Base-by-base conservation (phyloP, 192 early-diverging fungal species). In the Spinellus fusiger region DNA sequence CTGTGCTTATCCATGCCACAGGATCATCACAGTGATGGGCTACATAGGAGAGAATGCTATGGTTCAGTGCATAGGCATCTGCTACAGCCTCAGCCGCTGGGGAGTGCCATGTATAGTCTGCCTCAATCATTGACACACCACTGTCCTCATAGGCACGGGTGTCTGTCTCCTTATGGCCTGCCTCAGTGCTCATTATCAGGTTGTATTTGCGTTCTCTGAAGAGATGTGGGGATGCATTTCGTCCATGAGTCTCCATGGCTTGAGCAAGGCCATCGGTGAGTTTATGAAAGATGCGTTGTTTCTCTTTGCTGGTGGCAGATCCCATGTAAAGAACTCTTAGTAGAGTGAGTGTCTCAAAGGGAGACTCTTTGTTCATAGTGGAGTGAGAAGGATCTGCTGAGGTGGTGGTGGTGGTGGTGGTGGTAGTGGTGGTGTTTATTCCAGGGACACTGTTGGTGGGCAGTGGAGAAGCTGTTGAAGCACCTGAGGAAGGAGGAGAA, bases 91-190 rank as follows among this genome's bases (percentile, higher is more conserved):
- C 25, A 22, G 38, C 51, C 16, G 27, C 55, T 12, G 40, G 40
- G 8, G 54, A 57, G 23, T 46, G 22, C 38, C 61, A 47, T 0
- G 71, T 73, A 35, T 68, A 73, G 35, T 73, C 71, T 2, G 66
- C 66, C 52, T 73, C 71, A 33, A 73, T 64, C 10, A 73, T 56
- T 4, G 66, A 54, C 5, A 64, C 31, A 8, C 71, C 71, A 40
- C 59, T 68, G 31, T 73, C 65, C 38, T 73, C 71, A 25, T 52
- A 73, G 2, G 54, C 57, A 33, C 33, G 49, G 15, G 28, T 61
- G 32, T 20, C 22, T 27, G 23, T 57, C 8, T 50, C 49, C 26
- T 65, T 54, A 40, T 35, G 60, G 28, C 55, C 55, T 37, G 16
- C 48, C 28, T 12, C 23, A 13, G 26, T 18, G 28, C 33, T 61